phyloP scores from a whole-genome alignment of 75 land plant species.

The Sequoiadendron giganteum region DNA sequence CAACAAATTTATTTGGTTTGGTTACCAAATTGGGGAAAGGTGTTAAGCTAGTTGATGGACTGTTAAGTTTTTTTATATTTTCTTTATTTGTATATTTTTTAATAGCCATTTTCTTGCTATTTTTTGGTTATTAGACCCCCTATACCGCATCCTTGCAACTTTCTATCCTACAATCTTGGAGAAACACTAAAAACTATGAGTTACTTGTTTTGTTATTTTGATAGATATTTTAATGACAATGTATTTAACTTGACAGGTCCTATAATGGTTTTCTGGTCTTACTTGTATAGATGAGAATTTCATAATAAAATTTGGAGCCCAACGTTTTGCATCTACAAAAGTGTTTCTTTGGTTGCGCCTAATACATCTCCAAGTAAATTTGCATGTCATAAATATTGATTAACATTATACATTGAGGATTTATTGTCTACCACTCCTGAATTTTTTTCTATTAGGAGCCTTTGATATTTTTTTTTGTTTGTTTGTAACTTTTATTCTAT shows the following conservation, averaged over 20 bases:
- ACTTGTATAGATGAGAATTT: slow-evolving; percentile 98
- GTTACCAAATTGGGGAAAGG: slow-evolving; percentile 10
- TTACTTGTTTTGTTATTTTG: not conserved
- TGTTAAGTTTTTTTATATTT: slow-evolving; percentile 26
- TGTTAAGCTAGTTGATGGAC: slow-evolving; percentile 67
- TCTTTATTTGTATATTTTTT: too few species aligned
- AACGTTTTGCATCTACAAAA: slow-evolving; percentile 78
- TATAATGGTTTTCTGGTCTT: slow-evolving; percentile 97
- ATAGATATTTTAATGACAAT: not conserved
- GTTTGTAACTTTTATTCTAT: not conserved
- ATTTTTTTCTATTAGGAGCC: not conserved
- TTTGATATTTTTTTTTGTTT: not conserved
- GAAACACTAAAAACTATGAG: too few species aligned
- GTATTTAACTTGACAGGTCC: slow-evolving; percentile 46
- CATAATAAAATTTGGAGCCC: slow-evolving; percentile 92
- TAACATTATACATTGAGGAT: not conserved
- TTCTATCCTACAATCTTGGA: too few species aligned
- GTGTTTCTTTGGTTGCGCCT: slow-evolving; percentile 78
- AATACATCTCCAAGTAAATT: slow-evolving; percentile 97
- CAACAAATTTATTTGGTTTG: slow-evolving; percentile 32
- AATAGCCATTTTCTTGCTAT: too few species aligned
- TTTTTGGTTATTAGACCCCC: too few species aligned
- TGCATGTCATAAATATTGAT: not conserved
- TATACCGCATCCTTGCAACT: too few species aligned
- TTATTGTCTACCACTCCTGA: not conserved